Conservation (phyloP, 345 rosid species). For the Rhodamnia argentea region DNA sequence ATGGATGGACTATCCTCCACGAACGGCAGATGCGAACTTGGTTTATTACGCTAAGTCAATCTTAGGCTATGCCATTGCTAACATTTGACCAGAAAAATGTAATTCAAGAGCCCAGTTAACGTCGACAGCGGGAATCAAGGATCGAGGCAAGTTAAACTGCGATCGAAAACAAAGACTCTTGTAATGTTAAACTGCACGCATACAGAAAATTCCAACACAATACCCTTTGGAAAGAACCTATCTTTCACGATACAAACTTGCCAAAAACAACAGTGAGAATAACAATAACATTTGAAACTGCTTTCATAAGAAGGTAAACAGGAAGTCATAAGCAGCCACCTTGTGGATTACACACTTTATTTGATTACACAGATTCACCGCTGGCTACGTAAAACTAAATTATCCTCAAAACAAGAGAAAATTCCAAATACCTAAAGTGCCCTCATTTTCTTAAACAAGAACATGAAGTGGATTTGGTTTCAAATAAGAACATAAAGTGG, state of each 20-base stretch:
- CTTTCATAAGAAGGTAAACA: background rate
- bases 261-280: background rate
- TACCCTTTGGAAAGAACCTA: background rate
- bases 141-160: background rate
- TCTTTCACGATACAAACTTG: background rate
- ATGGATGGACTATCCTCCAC: background rate
- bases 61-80: no score
- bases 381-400: background rate
- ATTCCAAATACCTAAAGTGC: no score
- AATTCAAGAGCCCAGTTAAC: no score
- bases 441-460: no score
- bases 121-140: background rate
- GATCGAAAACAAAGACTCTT: background rate
- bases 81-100: no score
- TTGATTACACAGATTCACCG: background rate
- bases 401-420: slow-evolving; percentile 9
- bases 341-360: background rate
- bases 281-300: background rate
- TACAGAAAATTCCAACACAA: background rate
- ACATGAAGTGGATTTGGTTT: no score
- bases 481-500: no score
- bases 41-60: background rate
- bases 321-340: background rate
- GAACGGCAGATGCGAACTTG: background rate
- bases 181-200: background rate